Evolutionary conservation across 495 filamentous ascomycete genomes (phyloP).

Genomic region (Rhizodiscina lignyota): DNA sequence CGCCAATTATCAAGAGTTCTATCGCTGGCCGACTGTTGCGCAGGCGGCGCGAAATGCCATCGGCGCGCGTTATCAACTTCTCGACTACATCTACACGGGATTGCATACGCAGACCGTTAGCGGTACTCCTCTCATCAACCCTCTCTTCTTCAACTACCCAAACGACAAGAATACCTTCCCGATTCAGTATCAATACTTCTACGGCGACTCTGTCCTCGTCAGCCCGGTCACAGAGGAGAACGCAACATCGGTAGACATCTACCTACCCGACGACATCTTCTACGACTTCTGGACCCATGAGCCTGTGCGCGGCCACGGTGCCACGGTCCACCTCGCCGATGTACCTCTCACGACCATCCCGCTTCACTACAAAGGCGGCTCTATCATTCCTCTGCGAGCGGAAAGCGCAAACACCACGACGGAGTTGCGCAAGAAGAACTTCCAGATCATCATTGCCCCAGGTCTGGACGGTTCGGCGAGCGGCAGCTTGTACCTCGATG

Average conservation of each 20-base stretch:
- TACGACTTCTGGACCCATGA: conserved; percentile 60
- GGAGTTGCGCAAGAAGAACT: conserved; percentile 46
- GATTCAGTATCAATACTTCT: conserved; percentile 59
- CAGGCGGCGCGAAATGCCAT: conserved; percentile 54
- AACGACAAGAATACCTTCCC: conserved; percentile 40
- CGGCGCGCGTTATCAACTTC: conserved; percentile 54
- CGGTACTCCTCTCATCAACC: conserved; percentile 52
- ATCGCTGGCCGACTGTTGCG: conserved; percentile 50
- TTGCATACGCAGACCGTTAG: conserved; percentile 45
- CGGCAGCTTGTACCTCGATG: conserved; percentile 35
- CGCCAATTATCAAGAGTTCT: conserved; percentile 53
- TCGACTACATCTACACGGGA: conserved; percentile 75
- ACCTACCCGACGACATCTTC: conserved; percentile 58
- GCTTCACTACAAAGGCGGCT: conserved; percentile 53
- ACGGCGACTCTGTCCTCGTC: conserved; percentile 53
- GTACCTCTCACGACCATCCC: conserved; percentile 51
- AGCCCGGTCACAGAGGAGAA: conserved; percentile 51
- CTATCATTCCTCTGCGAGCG: conserved; percentile 47
- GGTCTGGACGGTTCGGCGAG: conserved; percentile 28
- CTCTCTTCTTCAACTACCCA: conserved; percentile 59
- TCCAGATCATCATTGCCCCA: conserved; percentile 55
- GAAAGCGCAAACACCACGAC: conserved; percentile 51
- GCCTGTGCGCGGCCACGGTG: conserved; percentile 38
- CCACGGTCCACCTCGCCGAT: conserved; percentile 31
- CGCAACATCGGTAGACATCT: conserved; percentile 47